phyloP scores from a whole-genome alignment of 169 alveolate species.

The Babesia ovata region DNA sequence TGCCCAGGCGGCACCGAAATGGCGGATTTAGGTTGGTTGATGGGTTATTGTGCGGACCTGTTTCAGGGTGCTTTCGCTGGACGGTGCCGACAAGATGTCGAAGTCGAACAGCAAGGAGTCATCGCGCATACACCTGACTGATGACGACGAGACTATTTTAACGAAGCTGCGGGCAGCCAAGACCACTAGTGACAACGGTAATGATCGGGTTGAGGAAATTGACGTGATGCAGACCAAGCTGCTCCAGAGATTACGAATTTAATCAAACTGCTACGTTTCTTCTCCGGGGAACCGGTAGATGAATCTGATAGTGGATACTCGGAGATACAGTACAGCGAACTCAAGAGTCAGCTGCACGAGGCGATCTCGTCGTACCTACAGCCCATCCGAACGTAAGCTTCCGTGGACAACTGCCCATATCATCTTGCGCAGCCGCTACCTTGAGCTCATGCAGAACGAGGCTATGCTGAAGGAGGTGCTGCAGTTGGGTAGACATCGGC shows the following conservation, averaged over 20 bases:
- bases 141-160: slow-evolving; percentile 27
- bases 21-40: slow-evolving; percentile 35
- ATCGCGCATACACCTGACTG: slow-evolving; percentile 36
- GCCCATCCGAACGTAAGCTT: slow-evolving; percentile 39
- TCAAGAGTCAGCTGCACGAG: slow-evolving; percentile 33
- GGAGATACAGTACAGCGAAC: slow-evolving; percentile 9
- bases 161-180: slow-evolving; percentile 49
- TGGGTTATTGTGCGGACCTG: not conserved
- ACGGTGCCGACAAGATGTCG: slow-evolving; percentile 63
- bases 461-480: slow-evolving; percentile 17
- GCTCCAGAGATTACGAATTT: slow-evolving; percentile 55
- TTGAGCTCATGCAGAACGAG: slow-evolving; percentile 31
- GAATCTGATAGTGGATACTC: not conserved
- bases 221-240: not conserved
- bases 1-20: slow-evolving; percentile 17
- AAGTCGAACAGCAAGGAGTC: slow-evolving; percentile 16
- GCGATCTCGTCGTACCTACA: slow-evolving; percentile 12
- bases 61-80: slow-evolving; percentile 60
- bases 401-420: too few species aligned
- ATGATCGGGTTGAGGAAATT: too few species aligned
- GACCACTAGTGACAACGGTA: slow-evolving; percentile 41
- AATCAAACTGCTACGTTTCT: slow-evolving; percentile 31
- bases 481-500: slow-evolving; percentile 4
- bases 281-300: slow-evolving; percentile 22
- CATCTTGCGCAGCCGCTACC: slow-evolving; percentile 30